Base-by-base conservation (phyloP, 2,329 filamentous ascomycete species). In the Fusarium sp. region DNA sequence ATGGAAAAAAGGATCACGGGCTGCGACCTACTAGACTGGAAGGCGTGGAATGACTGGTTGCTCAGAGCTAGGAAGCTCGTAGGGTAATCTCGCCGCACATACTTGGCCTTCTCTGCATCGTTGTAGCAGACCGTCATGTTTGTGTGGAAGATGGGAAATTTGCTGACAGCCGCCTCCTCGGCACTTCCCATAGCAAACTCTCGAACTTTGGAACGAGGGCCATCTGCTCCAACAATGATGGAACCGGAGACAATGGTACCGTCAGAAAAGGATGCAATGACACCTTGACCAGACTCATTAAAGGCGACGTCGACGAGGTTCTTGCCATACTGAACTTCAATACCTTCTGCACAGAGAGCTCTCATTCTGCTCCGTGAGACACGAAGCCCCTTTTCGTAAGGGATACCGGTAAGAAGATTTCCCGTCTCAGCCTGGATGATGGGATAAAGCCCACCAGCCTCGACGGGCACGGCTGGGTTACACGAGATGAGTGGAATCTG, bases 91-190 rank as follows among this genome's bases (percentile, higher is more conserved):
- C 54, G 58, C 3, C 75, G 60, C n/a, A 77, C 61, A 34, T 66
- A 69, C 25, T 60, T 59, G 7, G 75, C 75, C 56, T 77, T 77
- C n/a, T 76, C 71, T 6, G 73, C 73, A 34, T 77, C 73, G 4
- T 72, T 35, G 52, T 66, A 77, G 54, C 75, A 77, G 32, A 77
- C 75, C 0, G 73, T 77, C 75, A 77, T 77, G 62, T 77, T 77
- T 11, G 75, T 77, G 11, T 77, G 75, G 66, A 77, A 77, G 37
- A 77, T 77, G 56, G 75, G 75, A 20, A 77, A 77, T 52, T 71
- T 77, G 65, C 68, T 74, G 18, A 76, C 71, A 8, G 75, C 67
- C 1, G 75, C 75, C 10, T 77, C 73, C 1, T 43, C 61, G 14
- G 65, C 60, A 5, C 66, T 70, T 14, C 71, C 75, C 45, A 77